phyloP scores from a whole-genome alignment of 2,329 filamentous ascomycete genomes.

The Epichloe baconii region DNA sequence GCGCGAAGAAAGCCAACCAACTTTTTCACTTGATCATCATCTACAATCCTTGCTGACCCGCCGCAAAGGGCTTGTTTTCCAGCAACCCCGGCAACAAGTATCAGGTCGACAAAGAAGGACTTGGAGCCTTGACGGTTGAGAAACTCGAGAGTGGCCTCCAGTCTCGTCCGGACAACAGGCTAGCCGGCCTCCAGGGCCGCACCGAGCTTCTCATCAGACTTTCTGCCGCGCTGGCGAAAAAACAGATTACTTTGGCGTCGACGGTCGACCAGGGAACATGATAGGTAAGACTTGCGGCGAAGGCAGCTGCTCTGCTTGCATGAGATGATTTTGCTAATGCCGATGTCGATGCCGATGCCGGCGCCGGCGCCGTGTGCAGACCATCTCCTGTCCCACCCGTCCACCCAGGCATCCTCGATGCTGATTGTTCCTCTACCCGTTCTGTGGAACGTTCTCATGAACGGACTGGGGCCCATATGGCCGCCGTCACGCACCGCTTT shows the following conservation, averaged over 20 bases:
- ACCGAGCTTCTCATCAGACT: constrained; percentile 67
- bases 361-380: constrained; percentile 35
- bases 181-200: constrained; percentile 76
- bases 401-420: constrained; percentile 77
- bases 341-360: constrained; percentile 18
- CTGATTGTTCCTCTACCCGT: constrained; percentile 79
- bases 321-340: neutral
- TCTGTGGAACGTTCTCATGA: constrained; percentile 83
- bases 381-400: constrained; percentile 82
- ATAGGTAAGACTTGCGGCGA: constrained; percentile 47
- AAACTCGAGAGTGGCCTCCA: constrained; percentile 73
- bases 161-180: constrained; percentile 64
- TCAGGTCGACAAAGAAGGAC: constrained; percentile 76
- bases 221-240: constrained; percentile 58
- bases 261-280: constrained; percentile 85
- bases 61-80: constrained; percentile 61
- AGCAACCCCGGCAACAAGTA: constrained; percentile 68
- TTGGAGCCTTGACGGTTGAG: constrained; percentile 61
- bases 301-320: neutral
- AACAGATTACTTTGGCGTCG: constrained; percentile 72
- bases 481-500: constrained; percentile 74
- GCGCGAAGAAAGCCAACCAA: neutral
- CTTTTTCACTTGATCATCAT: neutral
- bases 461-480: constrained; percentile 79
- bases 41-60: neutral